phyloP scores from a whole-genome alignment of 2,329 filamentous ascomycete genomes.

The Cytospora mali region DNA sequence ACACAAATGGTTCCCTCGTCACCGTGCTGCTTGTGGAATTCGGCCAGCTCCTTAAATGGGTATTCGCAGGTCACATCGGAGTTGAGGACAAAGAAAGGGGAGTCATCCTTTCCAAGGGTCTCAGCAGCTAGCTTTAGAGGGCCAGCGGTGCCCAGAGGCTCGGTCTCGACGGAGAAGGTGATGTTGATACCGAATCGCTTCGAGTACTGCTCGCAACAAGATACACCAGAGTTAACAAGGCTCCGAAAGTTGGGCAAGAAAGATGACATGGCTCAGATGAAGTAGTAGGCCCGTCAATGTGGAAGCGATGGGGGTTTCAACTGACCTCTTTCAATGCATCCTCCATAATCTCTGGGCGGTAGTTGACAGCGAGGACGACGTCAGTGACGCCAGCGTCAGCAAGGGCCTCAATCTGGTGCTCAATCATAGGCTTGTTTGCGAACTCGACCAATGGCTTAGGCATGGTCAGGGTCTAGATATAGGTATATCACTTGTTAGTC shows the following conservation, averaged over 20 bases:
- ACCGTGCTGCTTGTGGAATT: constrained; percentile 91
- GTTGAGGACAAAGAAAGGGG: constrained; percentile 97
- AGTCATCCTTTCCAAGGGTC: constrained; percentile 89
- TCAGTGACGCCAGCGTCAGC: constrained; percentile 93
- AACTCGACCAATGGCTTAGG: constrained; percentile 98
- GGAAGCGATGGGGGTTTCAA: constrained; percentile 29
- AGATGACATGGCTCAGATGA: neutral
- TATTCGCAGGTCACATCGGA: constrained; percentile 98
- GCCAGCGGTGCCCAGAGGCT: constrained; percentile 92
- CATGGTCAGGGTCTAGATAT: constrained; percentile 83
- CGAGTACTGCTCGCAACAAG: constrained; percentile 67
- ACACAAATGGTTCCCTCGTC: constrained; percentile 97
- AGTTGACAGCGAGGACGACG: constrained; percentile 98
- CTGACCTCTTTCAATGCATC: constrained; percentile 84
- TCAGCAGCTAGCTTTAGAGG: constrained; percentile 94
- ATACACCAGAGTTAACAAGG: constrained; percentile 1
- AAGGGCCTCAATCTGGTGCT: constrained; percentile 95
- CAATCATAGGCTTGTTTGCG: constrained; percentile 98
- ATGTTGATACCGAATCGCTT: constrained; percentile 91
- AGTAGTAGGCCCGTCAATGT: neutral
- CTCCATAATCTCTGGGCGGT: constrained; percentile 97
- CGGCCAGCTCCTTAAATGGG: constrained; percentile 85
- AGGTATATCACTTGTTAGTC: constrained; percentile 30
- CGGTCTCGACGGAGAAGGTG: constrained; percentile 94
- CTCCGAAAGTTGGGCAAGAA: neutral